These are phyloP conservation scores for Spirogloea muscicola DNA, from an alignment of 139 green algal species.

Conservation along the genomic window DNA sequence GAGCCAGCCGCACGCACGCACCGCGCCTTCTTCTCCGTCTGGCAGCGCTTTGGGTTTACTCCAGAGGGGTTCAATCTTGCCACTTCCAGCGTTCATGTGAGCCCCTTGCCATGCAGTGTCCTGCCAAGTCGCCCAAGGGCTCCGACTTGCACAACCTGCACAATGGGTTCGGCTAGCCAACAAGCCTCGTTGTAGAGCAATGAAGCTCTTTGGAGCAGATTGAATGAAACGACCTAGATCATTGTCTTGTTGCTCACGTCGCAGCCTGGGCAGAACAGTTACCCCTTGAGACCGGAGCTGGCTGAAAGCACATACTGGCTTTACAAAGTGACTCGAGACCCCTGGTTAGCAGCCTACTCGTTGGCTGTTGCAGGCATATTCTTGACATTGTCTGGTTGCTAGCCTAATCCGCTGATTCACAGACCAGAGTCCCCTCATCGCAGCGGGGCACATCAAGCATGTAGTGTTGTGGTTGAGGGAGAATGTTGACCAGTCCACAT, in stretches of 20 bases:
- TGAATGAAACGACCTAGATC: too few relatives aligned
- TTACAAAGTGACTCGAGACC: slow-evolving; percentile 59
- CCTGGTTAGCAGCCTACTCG: slow-evolving; percentile 17
- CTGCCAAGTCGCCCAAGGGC: not conserved
- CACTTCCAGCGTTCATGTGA: slow-evolving; percentile 7
- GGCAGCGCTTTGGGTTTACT: slow-evolving; percentile 39
- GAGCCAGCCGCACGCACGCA: slow-evolving; percentile 13
- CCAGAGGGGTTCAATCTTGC: slow-evolving; percentile 49
- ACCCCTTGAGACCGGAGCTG: too few relatives aligned
- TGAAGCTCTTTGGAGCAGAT: too few relatives aligned
- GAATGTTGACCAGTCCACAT: not conserved
- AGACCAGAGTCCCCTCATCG: not conserved
- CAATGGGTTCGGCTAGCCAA: too few relatives aligned
- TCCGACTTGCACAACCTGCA: too few relatives aligned
- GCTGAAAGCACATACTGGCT: too few relatives aligned
- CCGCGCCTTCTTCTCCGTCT: slow-evolving; percentile 42
- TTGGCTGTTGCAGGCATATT: too few relatives aligned
- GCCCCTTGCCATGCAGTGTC: too few relatives aligned
- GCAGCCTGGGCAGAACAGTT: not conserved
- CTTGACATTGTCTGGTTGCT: too few relatives aligned
- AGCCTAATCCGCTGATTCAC: too few relatives aligned
- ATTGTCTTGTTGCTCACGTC: not conserved
- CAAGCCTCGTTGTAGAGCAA: too few relatives aligned
- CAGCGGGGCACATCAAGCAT: not conserved
- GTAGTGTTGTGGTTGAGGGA: not conserved